These are phyloP conservation scores for Xerocomus minutiporus DNA, from an alignment of 1,284 basidiomycete species.

Conservation along the genomic window DNA sequence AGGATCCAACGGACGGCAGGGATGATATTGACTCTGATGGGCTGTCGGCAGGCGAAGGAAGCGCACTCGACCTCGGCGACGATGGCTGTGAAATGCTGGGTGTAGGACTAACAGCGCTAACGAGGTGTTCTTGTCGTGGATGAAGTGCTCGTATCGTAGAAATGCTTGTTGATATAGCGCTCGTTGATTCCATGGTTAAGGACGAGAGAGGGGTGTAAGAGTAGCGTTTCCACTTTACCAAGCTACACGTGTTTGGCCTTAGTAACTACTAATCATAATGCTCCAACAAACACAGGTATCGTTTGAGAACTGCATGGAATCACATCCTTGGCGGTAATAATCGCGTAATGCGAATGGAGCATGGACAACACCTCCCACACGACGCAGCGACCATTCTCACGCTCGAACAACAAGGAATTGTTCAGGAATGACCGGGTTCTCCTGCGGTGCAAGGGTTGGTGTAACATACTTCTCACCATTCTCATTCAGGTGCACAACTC, in stretches of 20 bases:
- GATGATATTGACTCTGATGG: constrained; percentile 63
- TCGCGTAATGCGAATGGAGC: not conserved
- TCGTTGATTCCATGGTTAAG: constrained; percentile 23
- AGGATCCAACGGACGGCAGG: constrained; percentile 67
- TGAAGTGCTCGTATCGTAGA: constrained; percentile 24
- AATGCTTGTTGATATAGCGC: constrained; percentile 21
- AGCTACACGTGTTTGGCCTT: constrained; percentile 32
- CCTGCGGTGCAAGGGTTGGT: constrained; percentile 48
- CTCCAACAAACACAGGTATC: not conserved
- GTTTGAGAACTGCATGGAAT: no score
- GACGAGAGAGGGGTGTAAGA: not conserved
- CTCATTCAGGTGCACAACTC: constrained; percentile 35
- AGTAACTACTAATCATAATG: not conserved
- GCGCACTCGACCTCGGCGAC: constrained; percentile 44
- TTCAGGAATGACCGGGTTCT: constrained; percentile 64
- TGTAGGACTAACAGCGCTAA: constrained; percentile 34
- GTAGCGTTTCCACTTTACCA: constrained; percentile 16
- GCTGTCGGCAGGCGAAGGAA: constrained; percentile 54
- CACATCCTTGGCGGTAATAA: not conserved
- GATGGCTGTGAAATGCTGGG: constrained; percentile 31
- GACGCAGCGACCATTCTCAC: not conserved
- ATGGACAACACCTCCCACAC: not conserved
- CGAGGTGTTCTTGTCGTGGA: constrained; percentile 18
- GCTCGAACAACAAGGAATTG: constrained; percentile 62
- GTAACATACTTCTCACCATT: constrained; percentile 37